Conservation (phyloP, 495 filamentous ascomycete genomes). For the Cetradonia linearis region DNA sequence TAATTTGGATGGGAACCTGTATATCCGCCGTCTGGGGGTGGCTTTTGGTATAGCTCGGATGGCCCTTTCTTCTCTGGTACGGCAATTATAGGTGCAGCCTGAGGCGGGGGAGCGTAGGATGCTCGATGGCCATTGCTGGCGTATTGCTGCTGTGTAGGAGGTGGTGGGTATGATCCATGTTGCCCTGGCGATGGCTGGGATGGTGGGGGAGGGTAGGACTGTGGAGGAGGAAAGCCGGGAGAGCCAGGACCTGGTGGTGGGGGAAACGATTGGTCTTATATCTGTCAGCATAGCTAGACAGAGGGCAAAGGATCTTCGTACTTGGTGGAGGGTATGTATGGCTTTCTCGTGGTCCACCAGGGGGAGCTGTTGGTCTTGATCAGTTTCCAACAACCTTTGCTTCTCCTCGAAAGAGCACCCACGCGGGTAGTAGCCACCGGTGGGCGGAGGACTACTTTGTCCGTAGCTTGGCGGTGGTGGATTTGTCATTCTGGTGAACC, state of each 20-base stretch:
- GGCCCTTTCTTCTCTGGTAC: slow-evolving; percentile 15
- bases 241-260: slow-evolving; percentile 26
- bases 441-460: slow-evolving; percentile 13
- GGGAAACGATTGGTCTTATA: slow-evolving; percentile 22
- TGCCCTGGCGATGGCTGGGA: slow-evolving; percentile 20
- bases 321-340: slow-evolving; percentile 16
- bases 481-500: slow-evolving; percentile 11
- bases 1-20: slow-evolving; percentile 17
- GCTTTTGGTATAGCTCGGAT: slow-evolving; percentile 21
- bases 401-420: background rate
- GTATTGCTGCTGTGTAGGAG: slow-evolving; percentile 26
- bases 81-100: slow-evolving; percentile 16
- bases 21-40: slow-evolving; percentile 21
- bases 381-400: background rate
- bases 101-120: slow-evolving; percentile 24
- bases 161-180: slow-evolving; percentile 22
- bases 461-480: slow-evolving; percentile 22
- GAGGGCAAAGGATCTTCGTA: background rate
- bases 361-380: slow-evolving; percentile 20
- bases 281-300: slow-evolving; percentile 6
- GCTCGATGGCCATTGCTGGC: slow-evolving; percentile 20
- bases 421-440: slow-evolving; percentile 22
- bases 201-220: slow-evolving; percentile 34
- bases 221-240: slow-evolving; percentile 29
- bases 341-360: slow-evolving; percentile 20